Evolutionary conservation across 805 yeast genomes (phyloP).

Genomic region (Lachancea sp.): DNA sequence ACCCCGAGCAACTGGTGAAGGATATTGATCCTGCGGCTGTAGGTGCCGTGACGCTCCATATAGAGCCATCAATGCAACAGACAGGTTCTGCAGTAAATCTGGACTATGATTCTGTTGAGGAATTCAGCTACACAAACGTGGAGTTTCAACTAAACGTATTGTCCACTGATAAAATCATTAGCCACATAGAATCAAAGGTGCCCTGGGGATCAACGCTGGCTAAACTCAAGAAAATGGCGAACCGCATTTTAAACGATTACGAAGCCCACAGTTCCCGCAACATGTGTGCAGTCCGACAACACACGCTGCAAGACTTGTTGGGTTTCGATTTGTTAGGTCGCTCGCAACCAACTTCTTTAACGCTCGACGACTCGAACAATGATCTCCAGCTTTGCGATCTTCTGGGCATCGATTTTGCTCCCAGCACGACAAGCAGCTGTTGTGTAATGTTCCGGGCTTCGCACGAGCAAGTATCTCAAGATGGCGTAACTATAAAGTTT

Average conservation of each 20-base stretch:
- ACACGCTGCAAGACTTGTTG: conserved; percentile 15
- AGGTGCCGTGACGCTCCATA: conserved; percentile 14
- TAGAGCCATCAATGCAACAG: conserved; percentile 9
- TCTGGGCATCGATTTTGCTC: conserved; percentile 34
- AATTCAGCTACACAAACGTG: conserved; percentile 15
- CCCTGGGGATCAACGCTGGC: conserved; percentile 16
- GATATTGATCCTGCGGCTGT: conserved; percentile 14
- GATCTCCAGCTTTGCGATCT: conserved; percentile 25
- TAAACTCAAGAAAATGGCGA: conserved; percentile 15
- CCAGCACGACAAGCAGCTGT: conserved; percentile 26
- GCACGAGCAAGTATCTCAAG: conserved; percentile 17
- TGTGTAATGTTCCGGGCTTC: conserved; percentile 27
- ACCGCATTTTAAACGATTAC: conserved; percentile 15
- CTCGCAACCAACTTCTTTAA: conserved; percentile 11
- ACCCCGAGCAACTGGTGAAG: conserved; percentile 10
- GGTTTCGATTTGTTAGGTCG: conserved; percentile 24
- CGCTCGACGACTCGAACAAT: conserved; percentile 16
- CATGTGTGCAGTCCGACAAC: conserved; percentile 15
- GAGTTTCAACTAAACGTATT: conserved; percentile 21
- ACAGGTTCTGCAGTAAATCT: conserved; percentile 9
- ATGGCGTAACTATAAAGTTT: conserved; percentile 17
- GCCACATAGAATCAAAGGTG: conserved; percentile 9
- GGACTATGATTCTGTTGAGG: conserved; percentile 15
- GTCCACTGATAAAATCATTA: conserved; percentile 17
- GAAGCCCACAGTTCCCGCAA: conserved; percentile 15